Conservation (phyloP, 2,329 filamentous ascomycete species). For the Tolypocladium capitatum region DNA sequence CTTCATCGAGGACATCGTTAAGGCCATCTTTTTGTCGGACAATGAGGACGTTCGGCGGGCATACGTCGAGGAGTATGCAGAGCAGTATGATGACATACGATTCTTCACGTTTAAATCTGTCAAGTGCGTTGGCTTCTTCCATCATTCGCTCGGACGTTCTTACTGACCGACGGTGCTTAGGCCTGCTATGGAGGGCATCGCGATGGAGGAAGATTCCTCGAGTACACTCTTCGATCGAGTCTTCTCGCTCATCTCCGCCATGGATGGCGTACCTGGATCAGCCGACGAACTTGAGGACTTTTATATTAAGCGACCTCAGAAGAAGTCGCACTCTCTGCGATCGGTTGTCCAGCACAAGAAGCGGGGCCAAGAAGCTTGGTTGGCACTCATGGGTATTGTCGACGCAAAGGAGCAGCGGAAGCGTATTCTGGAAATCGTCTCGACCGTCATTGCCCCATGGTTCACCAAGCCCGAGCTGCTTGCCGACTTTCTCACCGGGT, state of each 20-base stretch:
- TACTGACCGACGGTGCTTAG: conserved; percentile 8
- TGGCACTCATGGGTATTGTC: conserved; percentile 56
- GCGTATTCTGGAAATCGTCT: conserved; percentile 59
- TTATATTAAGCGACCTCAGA: conserved; percentile 50
- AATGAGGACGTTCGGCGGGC: conserved; percentile 51
- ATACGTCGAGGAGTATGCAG: conserved; percentile 66
- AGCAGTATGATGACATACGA: conserved; percentile 71
- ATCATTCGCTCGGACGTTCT: conserved; percentile 5
- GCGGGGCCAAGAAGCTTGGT: conserved; percentile 75
- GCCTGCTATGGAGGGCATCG: conserved; percentile 12
- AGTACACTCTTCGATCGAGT: conserved; percentile 36
- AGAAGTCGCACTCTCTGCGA: conserved; percentile 52
- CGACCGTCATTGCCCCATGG: conserved; percentile 73
- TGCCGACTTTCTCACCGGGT: conserved; percentile 94
- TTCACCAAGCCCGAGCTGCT: conserved; percentile 79
- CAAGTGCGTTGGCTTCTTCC: conserved; percentile 38
- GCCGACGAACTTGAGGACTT: conserved; percentile 55
- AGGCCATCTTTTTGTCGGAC: conserved; percentile 43
- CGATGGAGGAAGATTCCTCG: conserved; percentile 5
- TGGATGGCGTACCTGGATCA: conserved; percentile 58
- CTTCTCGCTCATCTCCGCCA: conserved; percentile 48
- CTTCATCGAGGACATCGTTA: conserved; percentile 53
- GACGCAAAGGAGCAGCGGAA: conserved; percentile 67
- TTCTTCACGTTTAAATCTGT: conserved; percentile 69
- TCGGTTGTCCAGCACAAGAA: conserved; percentile 62